Base-by-base conservation (phyloP, 768 basidiomycete species). In the Punctularia strigosozonata region DNA sequence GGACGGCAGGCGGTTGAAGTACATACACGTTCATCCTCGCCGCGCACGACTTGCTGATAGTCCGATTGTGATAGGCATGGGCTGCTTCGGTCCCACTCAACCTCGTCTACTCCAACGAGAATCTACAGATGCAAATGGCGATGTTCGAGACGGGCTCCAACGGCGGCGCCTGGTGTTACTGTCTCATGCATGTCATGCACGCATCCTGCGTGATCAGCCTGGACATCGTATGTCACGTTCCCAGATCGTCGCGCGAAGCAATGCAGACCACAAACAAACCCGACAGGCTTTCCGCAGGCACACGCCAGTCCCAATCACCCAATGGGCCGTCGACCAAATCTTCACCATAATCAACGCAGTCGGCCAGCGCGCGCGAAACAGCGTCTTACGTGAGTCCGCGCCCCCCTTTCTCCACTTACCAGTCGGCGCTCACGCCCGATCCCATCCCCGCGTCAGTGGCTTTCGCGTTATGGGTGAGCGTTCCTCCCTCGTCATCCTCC, bases 121-220 rank as follows among this genome's bases (percentile, higher is more conserved):
- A 69, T 52, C 56, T 86, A 15, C 63, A 66, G 45, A 71, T 77
- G 15, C 82, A 88, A 47, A 62, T 76, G 45, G 70, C 75, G 14
- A 82, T 84, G 73, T 80, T 86, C 47, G 83, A 84, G 51, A 86
- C 84, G 17, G 74, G 72, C 48, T 79, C 80, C 13, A 85, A 83
- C 48, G 70, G 70, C 21, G 80, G 84, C 33, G 80, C 82, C 7
- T 88, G 85, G 86, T 82, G 78, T 48, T 89, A 73, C 59, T 81
- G 73, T 46, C 66, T 67, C 52, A 80, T 85, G 65, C 84, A 89
- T 54, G 64, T 75, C 32, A 62, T 80, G 44, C 73, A 87, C 47
- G 80, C 79, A 30, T 79, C 78, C 42, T 76, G 75, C 48, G 60
- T 69, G 23, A 64, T 86, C 39, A 77, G 73, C 15, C 52, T 87